Percentiles rank a stretch among this genome's conserved stretches.
phyloP scores from a whole-genome alignment of 2,329 filamentous ascomycete genomes.

The Pleoardoris graminearum region DNA sequence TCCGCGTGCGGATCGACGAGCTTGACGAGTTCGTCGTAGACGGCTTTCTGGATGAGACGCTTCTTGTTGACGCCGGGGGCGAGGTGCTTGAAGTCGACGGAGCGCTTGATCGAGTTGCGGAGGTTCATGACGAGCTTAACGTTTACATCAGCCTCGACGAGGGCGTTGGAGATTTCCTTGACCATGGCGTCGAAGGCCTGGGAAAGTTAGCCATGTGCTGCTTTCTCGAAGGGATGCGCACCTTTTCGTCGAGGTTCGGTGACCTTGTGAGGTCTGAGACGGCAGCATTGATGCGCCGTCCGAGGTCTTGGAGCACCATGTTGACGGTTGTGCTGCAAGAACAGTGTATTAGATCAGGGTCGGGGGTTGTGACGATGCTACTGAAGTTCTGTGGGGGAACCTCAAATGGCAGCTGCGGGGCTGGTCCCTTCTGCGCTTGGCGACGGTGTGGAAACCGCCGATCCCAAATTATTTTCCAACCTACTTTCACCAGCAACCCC shows the following conservation, averaged over 20 bases:
- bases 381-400: slow-evolving; percentile 14
- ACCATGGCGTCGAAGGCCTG: slow-evolving; percentile 97
- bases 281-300: slow-evolving; percentile 96
- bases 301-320: slow-evolving; percentile 99
- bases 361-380: slow-evolving; percentile 9
- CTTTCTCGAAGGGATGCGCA: slow-evolving; percentile 38
- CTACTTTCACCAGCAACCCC: slow-evolving; percentile 17
- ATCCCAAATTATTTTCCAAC: slow-evolving; percentile 26
- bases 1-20: slow-evolving; percentile 95
- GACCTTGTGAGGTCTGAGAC: slow-evolving; percentile 91
- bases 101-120: slow-evolving; percentile 86
- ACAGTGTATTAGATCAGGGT: slow-evolving; percentile 8
- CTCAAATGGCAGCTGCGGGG: slow-evolving; percentile 14
- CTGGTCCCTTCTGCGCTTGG: slow-evolving; percentile 21
- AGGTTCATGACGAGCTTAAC: slow-evolving; percentile 88
- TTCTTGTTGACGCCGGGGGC: slow-evolving; percentile 96
- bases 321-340: slow-evolving; percentile 22
- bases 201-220: slow-evolving; percentile 33
- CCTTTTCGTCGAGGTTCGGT: slow-evolving; percentile 95
- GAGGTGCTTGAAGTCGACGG: slow-evolving; percentile 94
- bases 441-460: slow-evolving; percentile 35
- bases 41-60: slow-evolving; percentile 93
- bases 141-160: slow-evolving; percentile 96
- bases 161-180: slow-evolving; percentile 94
- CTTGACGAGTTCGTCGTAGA: slow-evolving; percentile 94